A percentile compares a stretch with the other conserved stretches of the same genome.
These are phyloP conservation scores for Talaromyces islandicus DNA, from an alignment of 2,329 filamentous ascomycete genomes.

Conservation along the genomic window DNA sequence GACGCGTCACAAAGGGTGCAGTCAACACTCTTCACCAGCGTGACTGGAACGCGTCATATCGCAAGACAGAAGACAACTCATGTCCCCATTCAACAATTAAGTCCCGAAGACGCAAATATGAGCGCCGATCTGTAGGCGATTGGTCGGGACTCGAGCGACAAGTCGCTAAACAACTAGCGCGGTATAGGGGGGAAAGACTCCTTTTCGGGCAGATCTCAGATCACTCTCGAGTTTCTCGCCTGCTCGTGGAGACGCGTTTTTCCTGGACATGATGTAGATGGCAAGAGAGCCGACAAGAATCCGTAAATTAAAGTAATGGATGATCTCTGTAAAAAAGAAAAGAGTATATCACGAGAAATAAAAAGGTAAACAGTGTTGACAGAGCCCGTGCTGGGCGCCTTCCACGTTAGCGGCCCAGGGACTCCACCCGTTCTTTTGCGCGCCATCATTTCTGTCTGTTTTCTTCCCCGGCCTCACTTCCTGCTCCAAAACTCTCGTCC, in stretches of 20 bases:
- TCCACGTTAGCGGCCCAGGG: background rate
- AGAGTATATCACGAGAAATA: too few relatives aligned
- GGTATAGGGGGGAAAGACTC: background rate
- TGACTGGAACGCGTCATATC: too few relatives aligned
- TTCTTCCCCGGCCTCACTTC: slow-evolving; percentile 13
- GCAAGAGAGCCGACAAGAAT: background rate
- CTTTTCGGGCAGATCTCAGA: background rate
- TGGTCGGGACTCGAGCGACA: background rate
- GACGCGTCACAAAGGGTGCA: background rate
- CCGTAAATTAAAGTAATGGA: background rate
- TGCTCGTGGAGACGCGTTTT: background rate
- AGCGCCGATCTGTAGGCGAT: background rate
- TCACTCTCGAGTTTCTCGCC: background rate
- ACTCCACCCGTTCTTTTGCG: background rate
- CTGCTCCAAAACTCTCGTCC: background rate
- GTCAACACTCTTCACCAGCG: background rate
- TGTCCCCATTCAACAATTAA: too few relatives aligned
- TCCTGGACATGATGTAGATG: background rate
- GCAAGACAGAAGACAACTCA: too few relatives aligned
- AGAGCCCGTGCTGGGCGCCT: background rate
- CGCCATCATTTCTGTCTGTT: slow-evolving; percentile 5
- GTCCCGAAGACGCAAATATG: background rate
- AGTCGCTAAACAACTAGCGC: background rate
- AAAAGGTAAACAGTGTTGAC: background rate
- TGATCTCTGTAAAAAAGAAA: too few relatives aligned